These are phyloP conservation scores for Podospora tetraspora DNA, from an alignment of 495 filamentous ascomycete genomes.

Conservation along the genomic window DNA sequence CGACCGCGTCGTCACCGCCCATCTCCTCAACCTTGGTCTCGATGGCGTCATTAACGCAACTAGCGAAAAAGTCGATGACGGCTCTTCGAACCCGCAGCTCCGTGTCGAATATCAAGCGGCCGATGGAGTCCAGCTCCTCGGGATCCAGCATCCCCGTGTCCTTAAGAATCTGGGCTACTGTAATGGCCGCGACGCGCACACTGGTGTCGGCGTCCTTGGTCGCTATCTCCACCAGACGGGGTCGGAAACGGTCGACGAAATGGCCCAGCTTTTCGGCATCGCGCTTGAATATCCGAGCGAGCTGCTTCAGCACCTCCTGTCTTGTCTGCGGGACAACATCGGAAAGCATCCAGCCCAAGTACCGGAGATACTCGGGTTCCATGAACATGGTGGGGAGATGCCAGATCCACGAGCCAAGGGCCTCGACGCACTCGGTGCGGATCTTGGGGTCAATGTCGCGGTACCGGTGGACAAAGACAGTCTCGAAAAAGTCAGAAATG, in stretches of 20 bases:
- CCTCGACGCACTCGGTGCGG: constrained; percentile 74
- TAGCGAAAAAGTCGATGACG: constrained; percentile 82
- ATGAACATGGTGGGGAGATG: constrained; percentile 80
- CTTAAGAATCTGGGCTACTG: constrained; percentile 74
- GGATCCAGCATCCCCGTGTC: constrained; percentile 84
- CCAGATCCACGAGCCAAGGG: constrained; percentile 81
- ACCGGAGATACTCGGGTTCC: constrained; percentile 79
- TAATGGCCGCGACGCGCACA: constrained; percentile 72
- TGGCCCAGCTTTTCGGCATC: constrained; percentile 72
- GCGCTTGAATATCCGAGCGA: constrained; percentile 70
- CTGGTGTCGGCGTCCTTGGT: constrained; percentile 69
- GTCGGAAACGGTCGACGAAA: constrained; percentile 85
- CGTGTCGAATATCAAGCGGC: constrained; percentile 78
- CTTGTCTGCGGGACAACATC: constrained; percentile 65
- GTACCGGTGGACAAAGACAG: constrained; percentile 90
- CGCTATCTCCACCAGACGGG: constrained; percentile 90
- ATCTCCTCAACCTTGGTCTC: constrained; percentile 78
- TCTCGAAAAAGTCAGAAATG: constrained; percentile 78
- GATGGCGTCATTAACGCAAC: constrained; percentile 75
- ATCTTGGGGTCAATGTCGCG: constrained; percentile 88
- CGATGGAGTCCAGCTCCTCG: constrained; percentile 79
- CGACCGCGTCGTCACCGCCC: constrained; percentile 51
- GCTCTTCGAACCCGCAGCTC: constrained; percentile 79
- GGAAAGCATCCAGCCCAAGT: constrained; percentile 90
- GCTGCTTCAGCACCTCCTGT: constrained; percentile 72